phyloP scores from a whole-genome alignment of 345 rosid species.

The Iberis pinnata region DNA sequence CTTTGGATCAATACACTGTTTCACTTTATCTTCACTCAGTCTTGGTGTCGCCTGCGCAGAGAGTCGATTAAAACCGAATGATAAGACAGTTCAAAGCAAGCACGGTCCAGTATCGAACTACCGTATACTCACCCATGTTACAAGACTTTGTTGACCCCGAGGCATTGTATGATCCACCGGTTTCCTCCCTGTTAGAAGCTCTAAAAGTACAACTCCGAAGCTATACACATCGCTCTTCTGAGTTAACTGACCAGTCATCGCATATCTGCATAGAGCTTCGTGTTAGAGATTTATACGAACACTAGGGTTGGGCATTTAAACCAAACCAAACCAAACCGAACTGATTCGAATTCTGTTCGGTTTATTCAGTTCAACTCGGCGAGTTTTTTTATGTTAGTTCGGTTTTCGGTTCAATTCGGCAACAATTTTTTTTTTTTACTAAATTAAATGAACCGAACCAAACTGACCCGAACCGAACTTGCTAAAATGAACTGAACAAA shows the following conservation, averaged over 20 bases:
- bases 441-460: no score
- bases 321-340: no score
- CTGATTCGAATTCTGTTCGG: no score
- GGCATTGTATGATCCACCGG: constrained; percentile 38
- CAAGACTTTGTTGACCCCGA: constrained; percentile 37
- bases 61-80: neutral
- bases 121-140: constrained; percentile 30
- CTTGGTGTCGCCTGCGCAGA: constrained; percentile 84
- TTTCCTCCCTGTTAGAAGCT: constrained; percentile 35
- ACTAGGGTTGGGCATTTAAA: no score
- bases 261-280: constrained; percentile 28
- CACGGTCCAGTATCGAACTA: neutral
- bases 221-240: constrained; percentile 41
- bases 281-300: neutral
- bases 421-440: no score
- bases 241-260: constrained; percentile 36
- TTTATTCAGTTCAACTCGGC: no score
- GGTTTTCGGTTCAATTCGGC: no score
- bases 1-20: constrained; percentile 96
- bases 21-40: constrained; percentile 94
- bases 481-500: no score
- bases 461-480: no score
- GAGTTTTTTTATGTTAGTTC: no score
- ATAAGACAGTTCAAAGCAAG: neutral
- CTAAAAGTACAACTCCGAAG: constrained; percentile 35